Evolutionary conservation across 2,329 filamentous ascomycete genomes (phyloP).

Genomic region (Thermothelomyces thermophilus): DNA sequence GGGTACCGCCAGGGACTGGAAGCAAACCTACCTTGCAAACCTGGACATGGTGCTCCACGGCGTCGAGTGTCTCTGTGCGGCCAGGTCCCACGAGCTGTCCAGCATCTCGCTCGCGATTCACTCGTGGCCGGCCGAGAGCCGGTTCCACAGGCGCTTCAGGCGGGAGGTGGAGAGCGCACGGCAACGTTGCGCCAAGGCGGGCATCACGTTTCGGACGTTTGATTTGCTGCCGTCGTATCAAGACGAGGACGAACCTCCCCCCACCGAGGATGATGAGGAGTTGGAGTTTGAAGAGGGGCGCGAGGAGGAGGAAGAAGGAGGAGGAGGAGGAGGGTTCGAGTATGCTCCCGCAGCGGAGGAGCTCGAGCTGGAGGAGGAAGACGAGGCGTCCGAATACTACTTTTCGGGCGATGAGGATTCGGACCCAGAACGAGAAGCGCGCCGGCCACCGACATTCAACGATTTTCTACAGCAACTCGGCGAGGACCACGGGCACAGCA

Average conservation of each 20-base stretch:
- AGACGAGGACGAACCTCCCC: conserved; percentile 24
- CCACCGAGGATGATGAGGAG: conserved; percentile 16
- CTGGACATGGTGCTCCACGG: conserved; percentile 27
- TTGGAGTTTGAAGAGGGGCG: conserved; percentile 15
- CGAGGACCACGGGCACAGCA: conserved; percentile 24
- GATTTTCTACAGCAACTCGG: conserved; percentile 24
- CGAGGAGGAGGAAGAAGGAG: conserved; percentile 10
- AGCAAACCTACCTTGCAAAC: conserved; percentile 25
- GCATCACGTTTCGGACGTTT: conserved; percentile 24
- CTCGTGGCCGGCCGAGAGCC: conserved; percentile 25
- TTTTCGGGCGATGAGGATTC: conserved; percentile 25
- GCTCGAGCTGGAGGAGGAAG: conserved; percentile 24
- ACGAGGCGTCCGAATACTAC: conserved; percentile 28
- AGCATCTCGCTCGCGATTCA: conserved; percentile 26
- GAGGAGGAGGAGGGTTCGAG: conserved; percentile 6
- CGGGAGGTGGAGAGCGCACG: conserved; percentile 22
- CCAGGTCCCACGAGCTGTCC: conserved; percentile 16
- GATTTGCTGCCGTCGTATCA: conserved; percentile 25
- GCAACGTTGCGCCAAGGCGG: conserved; percentile 20
- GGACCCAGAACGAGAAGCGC: conserved; percentile 25
- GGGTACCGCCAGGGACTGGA: conserved; percentile 25
- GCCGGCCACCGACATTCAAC: conserved; percentile 24
- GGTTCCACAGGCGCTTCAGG: conserved; percentile 24
- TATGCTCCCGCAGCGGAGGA: conserved; percentile 18
- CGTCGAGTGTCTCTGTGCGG: conserved; percentile 22